A percentile compares a stretch with the other conserved stretches of the same genome.
phyloP scores from a whole-genome alignment of 1,284 basidiomycete species.

The Ustilago curta region DNA sequence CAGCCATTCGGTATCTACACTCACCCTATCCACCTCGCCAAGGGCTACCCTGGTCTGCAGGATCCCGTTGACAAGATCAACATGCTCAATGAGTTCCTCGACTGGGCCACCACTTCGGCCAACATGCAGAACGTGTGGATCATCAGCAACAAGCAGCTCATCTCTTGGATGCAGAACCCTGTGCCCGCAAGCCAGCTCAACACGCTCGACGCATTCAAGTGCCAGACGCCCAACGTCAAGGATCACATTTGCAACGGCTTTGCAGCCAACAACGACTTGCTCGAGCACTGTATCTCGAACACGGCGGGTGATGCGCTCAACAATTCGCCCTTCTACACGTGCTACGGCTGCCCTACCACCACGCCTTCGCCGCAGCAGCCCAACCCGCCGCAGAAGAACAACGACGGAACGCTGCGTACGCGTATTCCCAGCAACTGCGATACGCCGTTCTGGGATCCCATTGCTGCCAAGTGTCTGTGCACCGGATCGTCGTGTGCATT shows the following conservation, averaged over 20 bases:
- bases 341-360: constrained; percentile 62
- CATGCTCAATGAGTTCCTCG: constrained; percentile 81
- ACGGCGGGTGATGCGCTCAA: constrained; percentile 58
- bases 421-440: constrained; percentile 58
- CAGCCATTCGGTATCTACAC: constrained; percentile 85
- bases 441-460: constrained; percentile 64
- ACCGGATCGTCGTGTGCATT: constrained; percentile 47
- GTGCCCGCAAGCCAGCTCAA: constrained; percentile 70
- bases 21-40: constrained; percentile 82
- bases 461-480: constrained; percentile 61
- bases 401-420: constrained; percentile 54
- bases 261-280: constrained; percentile 49
- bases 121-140: constrained; percentile 78
- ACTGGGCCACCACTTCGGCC: constrained; percentile 75
- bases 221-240: constrained; percentile 52
- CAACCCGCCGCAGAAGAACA: constrained; percentile 64
- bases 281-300: constrained; percentile 63
- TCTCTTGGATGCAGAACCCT: constrained; percentile 81
- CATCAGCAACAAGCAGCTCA: constrained; percentile 79
- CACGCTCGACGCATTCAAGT: constrained; percentile 64
- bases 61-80: constrained; percentile 50
- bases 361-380: constrained; percentile 61
- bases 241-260: constrained; percentile 64
- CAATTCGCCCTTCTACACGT: constrained; percentile 64
- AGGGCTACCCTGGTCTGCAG: constrained; percentile 68